phyloP scores from a whole-genome alignment of 2,329 filamentous ascomycete species.

The Verticillium klebahnii region DNA sequence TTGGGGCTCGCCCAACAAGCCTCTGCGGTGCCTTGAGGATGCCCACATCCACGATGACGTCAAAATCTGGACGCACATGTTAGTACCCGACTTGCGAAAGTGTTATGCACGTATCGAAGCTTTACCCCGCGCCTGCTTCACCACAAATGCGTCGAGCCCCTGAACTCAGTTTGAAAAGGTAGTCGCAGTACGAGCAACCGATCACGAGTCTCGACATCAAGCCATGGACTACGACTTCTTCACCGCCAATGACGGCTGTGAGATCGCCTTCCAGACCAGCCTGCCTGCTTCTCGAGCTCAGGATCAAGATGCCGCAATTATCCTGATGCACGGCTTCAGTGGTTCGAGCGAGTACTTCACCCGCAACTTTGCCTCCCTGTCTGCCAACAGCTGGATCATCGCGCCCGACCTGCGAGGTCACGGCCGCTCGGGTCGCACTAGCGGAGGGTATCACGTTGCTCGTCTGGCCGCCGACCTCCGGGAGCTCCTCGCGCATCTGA shows the following conservation, averaged over 20 bases:
- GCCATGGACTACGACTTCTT: constrained; percentile 22
- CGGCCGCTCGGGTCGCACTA: constrained; percentile 23
- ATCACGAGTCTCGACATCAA: constrained; percentile 1
- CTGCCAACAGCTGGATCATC: constrained; percentile 26
- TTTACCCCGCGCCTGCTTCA: neutral
- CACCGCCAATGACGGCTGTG: constrained; percentile 27
- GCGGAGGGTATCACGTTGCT: constrained; percentile 33
- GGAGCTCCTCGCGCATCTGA: constrained; percentile 23
- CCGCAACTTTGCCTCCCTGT: constrained; percentile 25
- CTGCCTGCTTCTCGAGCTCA: constrained; percentile 15
- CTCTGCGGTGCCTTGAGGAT: no score
- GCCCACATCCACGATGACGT: neutral
- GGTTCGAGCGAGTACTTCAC: constrained; percentile 33
- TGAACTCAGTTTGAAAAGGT: neutral
- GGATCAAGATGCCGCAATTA: constrained; percentile 17
- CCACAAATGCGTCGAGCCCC: neutral
- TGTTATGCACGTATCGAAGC: neutral
- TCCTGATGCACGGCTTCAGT: constrained; percentile 36
- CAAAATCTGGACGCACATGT: neutral
- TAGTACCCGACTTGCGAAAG: neutral
- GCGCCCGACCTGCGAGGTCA: constrained; percentile 35
- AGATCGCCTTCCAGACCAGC: constrained; percentile 29
- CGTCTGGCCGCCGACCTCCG: constrained; percentile 32
- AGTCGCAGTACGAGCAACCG: neutral
- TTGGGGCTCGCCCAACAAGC: no score